Percentiles rank a stretch among this genome's conserved stretches.
phyloP scores from a whole-genome alignment of 257 asterid species.

The Echites panduratus region DNA sequence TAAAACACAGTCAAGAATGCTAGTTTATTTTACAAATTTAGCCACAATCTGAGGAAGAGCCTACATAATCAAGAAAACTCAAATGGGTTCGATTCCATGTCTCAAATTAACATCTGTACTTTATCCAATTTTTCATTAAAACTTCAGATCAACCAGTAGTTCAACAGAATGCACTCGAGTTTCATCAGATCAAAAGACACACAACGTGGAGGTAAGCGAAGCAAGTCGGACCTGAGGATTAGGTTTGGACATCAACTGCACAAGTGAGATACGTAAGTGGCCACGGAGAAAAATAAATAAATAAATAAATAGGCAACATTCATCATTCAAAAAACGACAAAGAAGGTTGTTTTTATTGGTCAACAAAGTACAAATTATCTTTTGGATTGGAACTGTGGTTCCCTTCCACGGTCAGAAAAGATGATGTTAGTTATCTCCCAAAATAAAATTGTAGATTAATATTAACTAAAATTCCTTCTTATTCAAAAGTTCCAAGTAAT shows the following conservation, averaged over 20 bases:
- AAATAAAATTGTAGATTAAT: neutral
- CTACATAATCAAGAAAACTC: neutral
- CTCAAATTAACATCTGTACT: neutral
- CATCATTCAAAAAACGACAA: neutral
- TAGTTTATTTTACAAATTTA: neutral
- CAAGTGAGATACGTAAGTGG: neutral
- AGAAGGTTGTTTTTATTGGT: conserved; percentile 1
- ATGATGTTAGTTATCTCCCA: conserved; percentile 8
- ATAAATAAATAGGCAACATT: neutral
- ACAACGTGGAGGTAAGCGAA: neutral
- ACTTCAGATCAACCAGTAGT: neutral
- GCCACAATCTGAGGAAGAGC: neutral
- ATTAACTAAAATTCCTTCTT: neutral
- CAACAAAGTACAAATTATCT: conserved; percentile 12
- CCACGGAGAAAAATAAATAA: too few species aligned
- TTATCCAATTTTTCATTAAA: neutral
- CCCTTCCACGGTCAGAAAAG: neutral
- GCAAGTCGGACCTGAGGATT: conserved; percentile 1
- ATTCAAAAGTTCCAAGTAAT: neutral
- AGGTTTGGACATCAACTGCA: neutral
- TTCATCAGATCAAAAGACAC: neutral
- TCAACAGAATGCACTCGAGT: neutral
- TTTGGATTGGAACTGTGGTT: neutral
- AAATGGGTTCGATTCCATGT: neutral
- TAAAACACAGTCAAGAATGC: neutral